Conservation (phyloP, 371 early-diverging fungal species). For the Choanephora cucurbitarum region DNA sequence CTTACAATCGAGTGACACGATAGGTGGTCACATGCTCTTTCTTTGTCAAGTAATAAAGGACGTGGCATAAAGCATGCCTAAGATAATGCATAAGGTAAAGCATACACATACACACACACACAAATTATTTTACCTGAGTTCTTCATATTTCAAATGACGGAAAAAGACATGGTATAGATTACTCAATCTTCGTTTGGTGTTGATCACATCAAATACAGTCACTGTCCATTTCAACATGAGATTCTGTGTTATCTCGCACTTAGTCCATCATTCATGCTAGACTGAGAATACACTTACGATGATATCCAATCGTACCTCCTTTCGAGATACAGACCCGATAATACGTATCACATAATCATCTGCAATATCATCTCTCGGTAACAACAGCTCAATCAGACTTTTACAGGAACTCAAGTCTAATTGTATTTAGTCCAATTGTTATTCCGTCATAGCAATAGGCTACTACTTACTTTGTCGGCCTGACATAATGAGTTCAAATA, state of each 20-base stretch:
- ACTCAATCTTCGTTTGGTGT: slow-evolving; percentile 35
- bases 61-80: slow-evolving; percentile 53
- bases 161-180: slow-evolving; percentile 53
- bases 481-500: slow-evolving; percentile 22
- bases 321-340: slow-evolving; percentile 38
- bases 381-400: slow-evolving; percentile 33
- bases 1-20: slow-evolving; percentile 54
- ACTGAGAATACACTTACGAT: slow-evolving; percentile 37
- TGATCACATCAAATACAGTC: slow-evolving; percentile 49
- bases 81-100: no score
- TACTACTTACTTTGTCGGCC: slow-evolving; percentile 19
- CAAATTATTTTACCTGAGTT: slow-evolving; percentile 47
- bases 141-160: slow-evolving; percentile 42
- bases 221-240: slow-evolving; percentile 50
- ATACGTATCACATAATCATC: slow-evolving; percentile 41
- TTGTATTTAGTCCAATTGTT: no score
- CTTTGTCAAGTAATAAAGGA: slow-evolving; percentile 55
- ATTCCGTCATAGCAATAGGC: not conserved
- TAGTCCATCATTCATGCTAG: no score
- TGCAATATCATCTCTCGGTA: slow-evolving; percentile 51
- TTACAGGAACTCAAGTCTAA: no score
- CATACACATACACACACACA: no score
- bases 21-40: slow-evolving; percentile 50
- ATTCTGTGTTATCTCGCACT: slow-evolving; percentile 4
- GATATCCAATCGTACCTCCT: slow-evolving; percentile 14